Base-by-base conservation (phyloP, 192 early-diverging fungal species). In the Mortierella hygrophila region DNA sequence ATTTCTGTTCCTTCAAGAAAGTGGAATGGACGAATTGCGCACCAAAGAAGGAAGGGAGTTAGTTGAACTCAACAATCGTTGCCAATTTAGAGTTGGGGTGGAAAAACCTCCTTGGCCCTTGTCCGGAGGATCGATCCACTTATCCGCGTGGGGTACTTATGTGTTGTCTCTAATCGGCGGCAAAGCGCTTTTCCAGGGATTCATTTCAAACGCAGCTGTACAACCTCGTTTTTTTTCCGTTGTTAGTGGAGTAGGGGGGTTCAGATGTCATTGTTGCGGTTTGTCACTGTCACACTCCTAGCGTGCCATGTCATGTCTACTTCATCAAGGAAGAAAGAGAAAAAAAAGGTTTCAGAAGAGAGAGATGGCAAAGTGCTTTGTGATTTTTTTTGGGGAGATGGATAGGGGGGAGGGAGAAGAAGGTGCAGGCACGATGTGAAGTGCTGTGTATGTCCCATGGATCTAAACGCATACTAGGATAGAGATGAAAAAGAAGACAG, bases 111-210 rank as follows among this genome's bases (percentile, higher is more conserved):
- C 29, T 13, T 32, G 1, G 15, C 29, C 29, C 29, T 13, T 32
- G 1, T 32, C 29, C 60, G 38, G 4, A 32, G 60, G 60, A 65
- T 11, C 26, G 4, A 32, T 29, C 38, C 29, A 23, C 47, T 41
- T 10, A 26, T 47, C 6, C 6, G 6, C 23, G 23, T 20, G 40
- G 16, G 9, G 10, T 72, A 44, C 41, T n/a, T 72, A 0, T 70
- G 69, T 70, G 20, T 70, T 20, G 29, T 35, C 6, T 6, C 47
- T 42, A 72, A 72, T 46, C 70, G 40, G 23, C 71, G 71, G 71
- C 38, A 72, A 72, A 72, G 71, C 42, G 15, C 71, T 47, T 49
- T 72, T 41, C 44, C 71, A 72, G 71, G 71, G 60, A 13, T 57
- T 23, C n/a, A 41, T 52, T 72, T 72, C 1, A 42, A 49, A 49